Evolutionary conservation across 257 asterid species (phyloP), one percentile per base, ranked within the genome.

Genomic region (Sherardia arvensis): DNA sequence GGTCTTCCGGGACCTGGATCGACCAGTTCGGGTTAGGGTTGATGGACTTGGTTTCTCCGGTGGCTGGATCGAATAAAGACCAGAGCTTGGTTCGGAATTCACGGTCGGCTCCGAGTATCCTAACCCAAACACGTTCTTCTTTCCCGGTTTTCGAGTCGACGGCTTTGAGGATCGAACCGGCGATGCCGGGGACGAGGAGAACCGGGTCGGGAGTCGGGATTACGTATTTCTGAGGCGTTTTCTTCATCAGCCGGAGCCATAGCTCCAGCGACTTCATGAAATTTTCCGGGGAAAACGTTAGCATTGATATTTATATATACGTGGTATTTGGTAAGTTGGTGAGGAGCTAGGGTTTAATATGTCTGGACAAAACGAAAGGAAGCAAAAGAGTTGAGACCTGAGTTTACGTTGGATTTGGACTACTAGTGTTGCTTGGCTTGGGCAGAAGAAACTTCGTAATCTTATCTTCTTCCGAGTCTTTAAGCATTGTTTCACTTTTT

Each of bases 191-290:
- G 9, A 90, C 81, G 34, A 90, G 78, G 14, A 90, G 87, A 66
- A 90, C 95, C 54, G 97, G 97, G 74, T 87, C 95, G 56, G 87
- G 89, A 1, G 80, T 75, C 28, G 95, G 97, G 75, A 87, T 95
- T 61, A 90, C 87, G 59, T 59, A 77, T 27, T 82, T 58, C 73
- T 87, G 59, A 36, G 59, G 28, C 20, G 51, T 66, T 27, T 66
- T 47, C 48, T 55, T 73, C 68, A 81, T 78, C 32, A 87, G 73
- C 79, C 74, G 79, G 74, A 84, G 27, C 72, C 85, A 83, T 67
- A 76, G 74, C 79, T 87, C 95, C 26, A 86, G 73, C 27, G 91
- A 75, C 81, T 73, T 81, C 51, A 84, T 73, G 51, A 84, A 71
- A 49, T 87, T 89, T 66, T 87, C 90, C 71, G 82, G 26, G 25